Evolutionary conservation across 345 rosid genomes (phyloP).

Genomic region (Ailanthus altissimus): DNA sequence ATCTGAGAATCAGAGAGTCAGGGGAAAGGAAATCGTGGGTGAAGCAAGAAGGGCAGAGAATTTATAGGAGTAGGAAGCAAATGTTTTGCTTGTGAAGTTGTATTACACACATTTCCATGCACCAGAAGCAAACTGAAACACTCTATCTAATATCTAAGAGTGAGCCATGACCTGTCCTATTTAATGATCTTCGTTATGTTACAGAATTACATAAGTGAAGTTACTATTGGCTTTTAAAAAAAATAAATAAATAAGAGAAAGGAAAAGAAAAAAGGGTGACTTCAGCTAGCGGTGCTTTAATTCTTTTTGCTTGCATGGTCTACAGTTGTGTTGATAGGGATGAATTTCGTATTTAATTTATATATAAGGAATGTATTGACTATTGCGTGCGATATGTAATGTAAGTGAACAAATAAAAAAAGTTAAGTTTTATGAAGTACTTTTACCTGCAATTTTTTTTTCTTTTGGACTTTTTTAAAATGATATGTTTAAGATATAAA

Average conservation of each 20-base stretch:
- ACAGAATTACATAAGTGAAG: background rate
- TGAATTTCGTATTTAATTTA: conserved; percentile 1
- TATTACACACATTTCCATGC: conserved; percentile 27
- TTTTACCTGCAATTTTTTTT: background rate
- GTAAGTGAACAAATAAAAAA: background rate
- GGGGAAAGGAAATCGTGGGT: background rate
- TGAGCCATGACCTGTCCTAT: conserved; percentile 25
- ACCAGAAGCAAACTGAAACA: background rate
- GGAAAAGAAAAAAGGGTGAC: background rate
- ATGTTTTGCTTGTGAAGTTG: conserved; percentile 1
- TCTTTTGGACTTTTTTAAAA: too few species aligned
- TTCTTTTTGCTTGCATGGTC: conserved; percentile 1
- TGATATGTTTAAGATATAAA: too few species aligned
- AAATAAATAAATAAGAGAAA: too few species aligned
- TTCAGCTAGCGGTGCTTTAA: background rate
- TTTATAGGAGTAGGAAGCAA: background rate
- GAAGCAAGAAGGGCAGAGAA: background rate
- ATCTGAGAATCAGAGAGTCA: background rate
- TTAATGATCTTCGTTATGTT: conserved; percentile 21
- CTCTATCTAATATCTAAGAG: background rate
- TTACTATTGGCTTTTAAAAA: background rate
- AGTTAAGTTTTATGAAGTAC: background rate
- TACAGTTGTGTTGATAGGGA: conserved; percentile 4
- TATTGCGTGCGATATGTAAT: background rate
- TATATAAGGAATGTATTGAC: background rate